These are phyloP conservation scores for Leavenworthia alabamica DNA, from an alignment of 345 rosid genomes.

Conservation along the genomic window DNA sequence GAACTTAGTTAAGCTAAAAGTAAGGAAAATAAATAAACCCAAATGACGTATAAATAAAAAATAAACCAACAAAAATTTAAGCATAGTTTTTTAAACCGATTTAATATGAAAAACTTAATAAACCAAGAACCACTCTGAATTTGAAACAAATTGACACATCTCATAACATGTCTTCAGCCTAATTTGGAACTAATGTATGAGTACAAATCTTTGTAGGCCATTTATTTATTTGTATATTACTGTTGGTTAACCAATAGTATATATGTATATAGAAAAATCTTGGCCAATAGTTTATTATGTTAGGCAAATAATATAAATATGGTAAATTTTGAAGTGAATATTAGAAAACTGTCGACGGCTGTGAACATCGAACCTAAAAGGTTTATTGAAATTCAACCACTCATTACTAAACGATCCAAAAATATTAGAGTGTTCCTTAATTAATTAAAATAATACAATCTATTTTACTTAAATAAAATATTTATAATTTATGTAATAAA, in stretches of 20 bases:
- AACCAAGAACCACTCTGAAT: neutral
- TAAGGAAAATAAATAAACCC: neutral
- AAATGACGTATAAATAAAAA: neutral
- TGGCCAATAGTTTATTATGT: neutral
- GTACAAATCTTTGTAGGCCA: neutral
- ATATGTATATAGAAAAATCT: too few relatives aligned
- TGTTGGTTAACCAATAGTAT: neutral
- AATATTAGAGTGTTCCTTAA: neutral
- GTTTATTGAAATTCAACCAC: neutral
- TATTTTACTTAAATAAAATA: too few relatives aligned
- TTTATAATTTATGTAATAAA: too few relatives aligned
- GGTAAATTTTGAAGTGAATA: neutral
- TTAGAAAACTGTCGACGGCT: neutral
- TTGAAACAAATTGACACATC: neutral
- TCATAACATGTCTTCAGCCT: neutral
- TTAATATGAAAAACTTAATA: neutral
- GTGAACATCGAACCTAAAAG: neutral
- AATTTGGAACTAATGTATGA: neutral
- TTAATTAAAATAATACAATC: neutral
- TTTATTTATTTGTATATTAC: neutral
- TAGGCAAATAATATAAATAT: neutral
- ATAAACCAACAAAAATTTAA: neutral
- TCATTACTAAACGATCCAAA: conserved; percentile 1
- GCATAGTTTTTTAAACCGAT: neutral
- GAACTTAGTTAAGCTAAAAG: neutral